These are phyloP conservation scores for Clavaria fumosa DNA, from an alignment of 768 basidiomycete species.

Conservation along the genomic window DNA sequence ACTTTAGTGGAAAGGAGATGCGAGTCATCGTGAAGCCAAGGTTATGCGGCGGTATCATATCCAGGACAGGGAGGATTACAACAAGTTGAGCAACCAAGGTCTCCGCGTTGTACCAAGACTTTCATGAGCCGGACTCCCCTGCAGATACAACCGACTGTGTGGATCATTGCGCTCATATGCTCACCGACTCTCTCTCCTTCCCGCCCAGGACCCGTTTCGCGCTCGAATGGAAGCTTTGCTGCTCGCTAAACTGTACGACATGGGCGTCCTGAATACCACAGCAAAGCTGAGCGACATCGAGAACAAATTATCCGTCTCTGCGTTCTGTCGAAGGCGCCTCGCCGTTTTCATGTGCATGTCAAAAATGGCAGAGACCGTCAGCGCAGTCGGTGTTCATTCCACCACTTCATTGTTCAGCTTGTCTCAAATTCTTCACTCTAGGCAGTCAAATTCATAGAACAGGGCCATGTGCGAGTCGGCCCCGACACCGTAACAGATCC, in stretches of 20 bases:
- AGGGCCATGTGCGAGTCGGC: constrained; percentile 94
- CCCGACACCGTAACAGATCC: constrained; percentile 94
- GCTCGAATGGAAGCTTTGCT: constrained; percentile 72
- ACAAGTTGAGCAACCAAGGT: constrained; percentile 43
- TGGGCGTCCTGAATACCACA: constrained; percentile 76
- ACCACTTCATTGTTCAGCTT: too few species aligned
- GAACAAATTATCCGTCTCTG: constrained; percentile 90
- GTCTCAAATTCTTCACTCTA: too few species aligned
- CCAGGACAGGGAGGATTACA: constrained; percentile 87
- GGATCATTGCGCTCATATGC: constrained; percentile 76
- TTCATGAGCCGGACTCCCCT: too few species aligned
- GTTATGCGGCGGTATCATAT: constrained; percentile 94
- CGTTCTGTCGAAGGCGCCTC: constrained; percentile 82
- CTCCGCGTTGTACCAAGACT: constrained; percentile 4
- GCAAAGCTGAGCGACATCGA: constrained; percentile 91
- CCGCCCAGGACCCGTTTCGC: constrained; percentile 80
- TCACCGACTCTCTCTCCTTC: constrained; percentile 75
- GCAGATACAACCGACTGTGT: constrained; percentile 86
- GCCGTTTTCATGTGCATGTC: constrained; percentile 85
- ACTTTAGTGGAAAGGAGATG: constrained; percentile 90
- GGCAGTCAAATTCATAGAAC: constrained; percentile 96
- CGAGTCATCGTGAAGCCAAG: constrained; percentile 76
- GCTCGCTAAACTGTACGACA: constrained; percentile 92
- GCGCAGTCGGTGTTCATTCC: constrained; percentile 46
- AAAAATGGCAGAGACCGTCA: constrained; percentile 94